phyloP scores from a whole-genome alignment of 129 eudicot species.

The Flaveria linearis region DNA sequence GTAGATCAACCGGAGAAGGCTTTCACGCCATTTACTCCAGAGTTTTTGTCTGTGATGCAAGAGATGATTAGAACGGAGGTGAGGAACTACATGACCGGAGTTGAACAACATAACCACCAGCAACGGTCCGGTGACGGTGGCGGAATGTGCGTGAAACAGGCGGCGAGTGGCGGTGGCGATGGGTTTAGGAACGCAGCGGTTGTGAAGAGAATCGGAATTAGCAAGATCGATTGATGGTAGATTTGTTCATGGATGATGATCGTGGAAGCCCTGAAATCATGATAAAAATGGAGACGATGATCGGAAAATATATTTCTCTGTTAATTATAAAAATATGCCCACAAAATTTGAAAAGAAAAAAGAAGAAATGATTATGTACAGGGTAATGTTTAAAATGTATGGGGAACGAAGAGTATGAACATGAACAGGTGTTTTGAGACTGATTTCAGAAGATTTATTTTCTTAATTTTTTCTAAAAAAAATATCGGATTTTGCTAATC shows the following conservation, averaged over 20 bases:
- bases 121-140: slow-evolving; percentile 34
- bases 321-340: slow-evolving; percentile 25
- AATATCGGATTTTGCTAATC: background rate
- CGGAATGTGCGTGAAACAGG: slow-evolving; percentile 44
- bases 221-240: slow-evolving; percentile 58
- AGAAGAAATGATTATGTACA: slow-evolving; percentile 30
- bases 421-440: background rate
- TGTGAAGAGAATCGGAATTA: slow-evolving; percentile 74
- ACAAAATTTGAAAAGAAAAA: background rate
- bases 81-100: slow-evolving; percentile 68
- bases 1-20: slow-evolving; percentile 39
- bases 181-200: slow-evolving; percentile 59
- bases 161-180: slow-evolving; percentile 37
- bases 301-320: slow-evolving; percentile 35
- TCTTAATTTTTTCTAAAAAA: background rate
- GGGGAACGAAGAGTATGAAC: background rate
- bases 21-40: slow-evolving; percentile 53
- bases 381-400: slow-evolving; percentile 25
- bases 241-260: slow-evolving; percentile 26
- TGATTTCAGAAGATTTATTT: background rate
- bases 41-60: slow-evolving; percentile 80
- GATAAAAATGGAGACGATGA: slow-evolving; percentile 21
- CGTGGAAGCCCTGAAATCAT: slow-evolving; percentile 2
- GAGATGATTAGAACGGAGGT: slow-evolving; percentile 86
- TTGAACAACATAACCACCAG: slow-evolving; percentile 39